Evolutionary conservation across 352 stramenopile genomes (phyloP).

Genomic region (Phytophthora pistaciae): DNA sequence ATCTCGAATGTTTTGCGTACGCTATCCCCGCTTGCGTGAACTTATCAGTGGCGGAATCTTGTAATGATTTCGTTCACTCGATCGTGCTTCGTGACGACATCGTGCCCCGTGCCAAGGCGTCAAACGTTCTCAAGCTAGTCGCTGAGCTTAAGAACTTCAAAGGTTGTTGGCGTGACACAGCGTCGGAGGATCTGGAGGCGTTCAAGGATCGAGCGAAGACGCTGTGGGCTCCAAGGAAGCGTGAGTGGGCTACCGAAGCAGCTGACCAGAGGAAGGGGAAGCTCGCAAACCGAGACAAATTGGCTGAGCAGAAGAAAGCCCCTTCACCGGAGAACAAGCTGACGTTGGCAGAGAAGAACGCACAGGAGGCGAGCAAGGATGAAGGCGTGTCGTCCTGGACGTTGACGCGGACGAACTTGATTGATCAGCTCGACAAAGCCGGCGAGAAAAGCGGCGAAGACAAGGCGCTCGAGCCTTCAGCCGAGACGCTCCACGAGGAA

Average conservation of each 20-base stretch:
- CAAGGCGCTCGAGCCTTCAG: conserved; percentile 41
- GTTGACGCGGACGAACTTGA: conserved; percentile 78
- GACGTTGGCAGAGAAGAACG: conserved; percentile 33
- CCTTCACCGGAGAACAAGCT: conserved; percentile 20
- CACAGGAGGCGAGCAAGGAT: conserved; percentile 31
- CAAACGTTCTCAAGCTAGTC: conserved; percentile 85
- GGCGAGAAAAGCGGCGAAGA: conserved; percentile 42
- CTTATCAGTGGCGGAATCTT: conserved; percentile 81
- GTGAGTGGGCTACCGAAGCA: conserved; percentile 79
- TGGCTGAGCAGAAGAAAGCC: conserved; percentile 19
- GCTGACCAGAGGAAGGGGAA: conserved; percentile 67
- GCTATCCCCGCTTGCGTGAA: conserved; percentile 87
- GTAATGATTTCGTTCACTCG: conserved; percentile 81
- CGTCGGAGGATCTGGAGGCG: conserved; percentile 80
- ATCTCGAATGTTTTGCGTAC: conserved; percentile 88
- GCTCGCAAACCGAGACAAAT: conserved; percentile 29
- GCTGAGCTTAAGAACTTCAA: conserved; percentile 84
- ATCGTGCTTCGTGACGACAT: conserved; percentile 89
- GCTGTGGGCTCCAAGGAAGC: conserved; percentile 83
- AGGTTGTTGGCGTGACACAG: conserved; percentile 81
- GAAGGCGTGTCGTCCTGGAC: conserved; percentile 71
- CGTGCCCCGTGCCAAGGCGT: conserved; percentile 84
- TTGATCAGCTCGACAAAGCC: conserved; percentile 76
- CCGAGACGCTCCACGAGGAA: conserved; percentile 54
- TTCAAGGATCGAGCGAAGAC: conserved; percentile 88